phyloP scores from a whole-genome alignment of 192 early-diverging fungal genomes.

The Coemansia sp. region DNA sequence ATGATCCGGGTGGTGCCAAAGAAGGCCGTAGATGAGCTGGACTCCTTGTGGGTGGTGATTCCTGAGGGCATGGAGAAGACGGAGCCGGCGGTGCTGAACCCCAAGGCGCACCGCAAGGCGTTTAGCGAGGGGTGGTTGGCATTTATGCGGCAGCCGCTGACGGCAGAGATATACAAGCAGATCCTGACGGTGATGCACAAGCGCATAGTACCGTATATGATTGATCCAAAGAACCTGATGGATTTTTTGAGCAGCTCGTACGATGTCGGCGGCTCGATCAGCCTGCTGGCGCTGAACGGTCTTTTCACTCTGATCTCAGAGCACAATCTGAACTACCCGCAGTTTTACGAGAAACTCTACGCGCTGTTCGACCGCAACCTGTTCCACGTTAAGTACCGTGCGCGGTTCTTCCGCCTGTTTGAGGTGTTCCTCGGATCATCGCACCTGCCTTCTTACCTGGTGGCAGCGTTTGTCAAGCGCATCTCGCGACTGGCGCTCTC shows the following conservation, averaged over 20 bases:
- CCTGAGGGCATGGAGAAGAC: conserved; percentile 7
- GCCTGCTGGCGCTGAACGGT: conserved; percentile 91
- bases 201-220: conserved; percentile 85
- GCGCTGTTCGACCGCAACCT: conserved; percentile 84
- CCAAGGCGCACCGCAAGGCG: conserved; percentile 62
- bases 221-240: conserved; percentile 75
- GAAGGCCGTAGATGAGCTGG: conserved; percentile 47
- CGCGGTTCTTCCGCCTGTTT: conserved; percentile 89
- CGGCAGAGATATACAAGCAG: conserved; percentile 74
- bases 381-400: conserved; percentile 91
- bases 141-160: conserved; percentile 70
- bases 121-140: conserved; percentile 84
- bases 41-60: conserved; percentile 61
- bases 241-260: conserved; percentile 93
- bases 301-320: conserved; percentile 94
- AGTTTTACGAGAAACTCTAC: conserved; percentile 96
- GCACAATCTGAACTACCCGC: conserved; percentile 97
- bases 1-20: conserved; percentile 62
- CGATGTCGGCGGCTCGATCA: conserved; percentile 82
- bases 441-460: conserved; percentile 83
- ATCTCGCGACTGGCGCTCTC: conserved; percentile 79
- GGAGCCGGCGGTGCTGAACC: conserved; percentile 39
- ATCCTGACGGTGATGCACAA: conserved; percentile 82
- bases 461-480: conserved; percentile 93
- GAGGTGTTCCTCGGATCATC: conserved; percentile 86